A percentile compares a stretch with the other conserved stretches of the same genome.
These are phyloP conservation scores for Coffea eugenioides DNA, from an alignment of 257 asterid genomes.

Conservation along the genomic window DNA sequence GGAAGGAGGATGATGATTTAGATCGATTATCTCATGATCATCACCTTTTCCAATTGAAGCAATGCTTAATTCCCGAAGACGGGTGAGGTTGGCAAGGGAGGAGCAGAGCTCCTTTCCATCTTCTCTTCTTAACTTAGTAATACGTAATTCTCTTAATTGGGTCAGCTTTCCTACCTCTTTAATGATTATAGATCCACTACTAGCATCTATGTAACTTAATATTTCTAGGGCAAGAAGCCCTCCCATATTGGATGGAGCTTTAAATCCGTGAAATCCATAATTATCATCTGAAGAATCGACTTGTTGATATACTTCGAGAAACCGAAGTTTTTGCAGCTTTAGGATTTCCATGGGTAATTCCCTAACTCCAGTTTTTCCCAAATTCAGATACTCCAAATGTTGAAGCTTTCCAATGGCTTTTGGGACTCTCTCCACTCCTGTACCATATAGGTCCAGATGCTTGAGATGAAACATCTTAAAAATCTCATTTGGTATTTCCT, in stretches of 20 bases:
- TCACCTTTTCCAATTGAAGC: neutral
- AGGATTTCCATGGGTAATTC: slow-evolving; percentile 22
- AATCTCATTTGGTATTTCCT: slow-evolving; percentile 12
- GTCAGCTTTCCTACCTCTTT: too few relatives aligned
- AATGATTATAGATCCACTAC: too few relatives aligned
- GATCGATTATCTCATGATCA: too few relatives aligned
- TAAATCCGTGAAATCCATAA: too few relatives aligned
- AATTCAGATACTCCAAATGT: neutral
- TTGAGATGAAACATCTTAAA: neutral
- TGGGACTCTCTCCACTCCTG: too few relatives aligned
- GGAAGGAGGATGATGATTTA: too few relatives aligned
- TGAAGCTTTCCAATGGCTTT: neutral
- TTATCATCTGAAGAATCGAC: neutral
- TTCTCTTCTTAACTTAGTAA: neutral
- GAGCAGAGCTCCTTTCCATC: slow-evolving; percentile 25
- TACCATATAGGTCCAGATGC: accelerated
- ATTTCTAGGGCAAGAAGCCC: slow-evolving; percentile 7
- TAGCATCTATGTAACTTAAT: neutral
- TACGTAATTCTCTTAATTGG: too few relatives aligned
- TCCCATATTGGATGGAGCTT: slow-evolving; percentile 10
- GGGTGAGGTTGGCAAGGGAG: slow-evolving; percentile 15
- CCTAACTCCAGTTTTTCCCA: neutral
- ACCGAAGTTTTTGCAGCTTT: slow-evolving; percentile 15
- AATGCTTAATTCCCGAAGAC: slow-evolving; percentile 10
- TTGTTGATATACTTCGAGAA: neutral